These are phyloP conservation scores for Glutinoglossum americanum DNA, from an alignment of 495 filamentous ascomycete genomes.

Conservation along the genomic window DNA sequence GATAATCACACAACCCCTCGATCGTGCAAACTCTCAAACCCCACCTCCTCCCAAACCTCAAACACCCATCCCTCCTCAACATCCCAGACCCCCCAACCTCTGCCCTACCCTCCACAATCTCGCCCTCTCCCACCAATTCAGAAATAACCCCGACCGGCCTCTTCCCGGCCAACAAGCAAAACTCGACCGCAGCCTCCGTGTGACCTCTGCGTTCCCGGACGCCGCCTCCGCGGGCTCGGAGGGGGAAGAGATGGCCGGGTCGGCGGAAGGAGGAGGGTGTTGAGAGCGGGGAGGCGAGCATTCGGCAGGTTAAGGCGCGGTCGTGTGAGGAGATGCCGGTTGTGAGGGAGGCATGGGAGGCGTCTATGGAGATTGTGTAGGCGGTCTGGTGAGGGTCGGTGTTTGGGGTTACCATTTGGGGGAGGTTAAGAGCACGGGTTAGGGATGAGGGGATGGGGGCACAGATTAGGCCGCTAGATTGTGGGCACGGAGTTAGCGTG, in stretches of 20 bases:
- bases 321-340: slow-evolving; percentile 86
- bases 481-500: slow-evolving; percentile 6
- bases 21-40: slow-evolving; percentile 89
- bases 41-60: slow-evolving; percentile 73
- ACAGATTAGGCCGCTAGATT: slow-evolving; percentile 63
- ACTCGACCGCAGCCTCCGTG: slow-evolving; percentile 80
- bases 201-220: slow-evolving; percentile 62
- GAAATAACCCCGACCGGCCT: slow-evolving; percentile 59
- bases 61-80: slow-evolving; percentile 81
- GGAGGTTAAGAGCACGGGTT: slow-evolving; percentile 45
- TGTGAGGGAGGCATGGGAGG: slow-evolving; percentile 44
- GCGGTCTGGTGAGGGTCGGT: slow-evolving; percentile 76
- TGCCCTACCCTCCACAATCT: slow-evolving; percentile 31
- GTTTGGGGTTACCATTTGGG: slow-evolving; percentile 59
- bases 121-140: slow-evolving; percentile 65
- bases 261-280: slow-evolving; percentile 43
- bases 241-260: slow-evolving; percentile 79
- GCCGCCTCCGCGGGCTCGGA: slow-evolving; percentile 61
- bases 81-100: slow-evolving; percentile 49
- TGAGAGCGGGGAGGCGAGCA: slow-evolving; percentile 45
- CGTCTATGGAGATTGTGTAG: slow-evolving; percentile 77
- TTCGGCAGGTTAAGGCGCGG: slow-evolving; percentile 58
- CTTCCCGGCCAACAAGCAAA: slow-evolving; percentile 64
- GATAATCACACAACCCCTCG: slow-evolving; percentile 60
- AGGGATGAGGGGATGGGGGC: slow-evolving; percentile 52